phyloP scores from a whole-genome alignment of 805 yeast genomes.

The Spathaspora arborariae region DNA sequence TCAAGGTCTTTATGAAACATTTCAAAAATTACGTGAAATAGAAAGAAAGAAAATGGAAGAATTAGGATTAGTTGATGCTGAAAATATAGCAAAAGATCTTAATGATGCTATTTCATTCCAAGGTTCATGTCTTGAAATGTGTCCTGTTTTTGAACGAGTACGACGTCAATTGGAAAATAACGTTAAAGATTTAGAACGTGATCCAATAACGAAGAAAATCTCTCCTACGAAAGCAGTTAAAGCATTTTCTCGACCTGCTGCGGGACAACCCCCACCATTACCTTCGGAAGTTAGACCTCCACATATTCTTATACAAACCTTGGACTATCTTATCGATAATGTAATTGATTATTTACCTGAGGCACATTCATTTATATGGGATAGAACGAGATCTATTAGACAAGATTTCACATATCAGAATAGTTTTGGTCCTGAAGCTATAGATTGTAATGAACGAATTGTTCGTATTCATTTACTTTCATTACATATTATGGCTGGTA shows the following conservation, averaged over 20 bases:
- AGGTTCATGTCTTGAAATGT: slow-evolving; percentile 92
- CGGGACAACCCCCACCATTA: slow-evolving; percentile 96
- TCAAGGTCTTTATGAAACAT: slow-evolving; percentile 70
- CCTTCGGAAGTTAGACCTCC: slow-evolving; percentile 99
- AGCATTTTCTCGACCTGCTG: slow-evolving; percentile 94
- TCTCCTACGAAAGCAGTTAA: slow-evolving; percentile 67
- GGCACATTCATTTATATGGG: slow-evolving; percentile 92
- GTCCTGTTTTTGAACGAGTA: slow-evolving; percentile 89
- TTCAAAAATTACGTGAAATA: slow-evolving; percentile 65
- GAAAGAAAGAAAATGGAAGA: slow-evolving; percentile 80
- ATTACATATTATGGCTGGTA: slow-evolving; percentile 81
- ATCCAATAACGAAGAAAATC: slow-evolving; percentile 50
- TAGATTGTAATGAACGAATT: slow-evolving; percentile 87
- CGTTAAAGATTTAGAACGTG: slow-evolving; percentile 73
- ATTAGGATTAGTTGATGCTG: slow-evolving; percentile 81
- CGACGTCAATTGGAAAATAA: slow-evolving; percentile 85
- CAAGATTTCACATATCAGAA: slow-evolving; percentile 97
- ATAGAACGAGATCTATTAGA: slow-evolving; percentile 91
- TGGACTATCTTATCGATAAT: slow-evolving; percentile 67
- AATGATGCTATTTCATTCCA: slow-evolving; percentile 82
- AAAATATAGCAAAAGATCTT: slow-evolving; percentile 75
- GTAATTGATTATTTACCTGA: slow-evolving; percentile 69
- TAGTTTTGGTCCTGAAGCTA: slow-evolving; percentile 88
- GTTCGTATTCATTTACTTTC: slow-evolving; percentile 83
- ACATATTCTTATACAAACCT: slow-evolving; percentile 56